phyloP scores from a whole-genome alignment of 768 basidiomycete species.

The Ramaria sp. region DNA sequence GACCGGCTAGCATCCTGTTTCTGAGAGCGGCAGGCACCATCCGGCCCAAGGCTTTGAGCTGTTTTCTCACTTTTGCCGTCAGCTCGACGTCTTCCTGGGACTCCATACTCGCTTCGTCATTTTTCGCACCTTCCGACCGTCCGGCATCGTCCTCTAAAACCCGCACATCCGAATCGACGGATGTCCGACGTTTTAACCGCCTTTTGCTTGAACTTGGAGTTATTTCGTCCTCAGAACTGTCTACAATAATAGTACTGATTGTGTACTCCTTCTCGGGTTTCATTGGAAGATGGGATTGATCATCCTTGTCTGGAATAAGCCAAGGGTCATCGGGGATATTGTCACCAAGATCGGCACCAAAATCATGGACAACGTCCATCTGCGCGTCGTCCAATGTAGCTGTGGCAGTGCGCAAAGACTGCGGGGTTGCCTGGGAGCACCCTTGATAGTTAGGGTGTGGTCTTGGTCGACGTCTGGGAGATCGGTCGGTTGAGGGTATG shows the following conservation, averaged over 20 bases:
- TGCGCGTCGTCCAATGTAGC: background rate
- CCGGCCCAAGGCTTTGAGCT: slow-evolving; percentile 28
- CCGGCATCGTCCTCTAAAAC: background rate
- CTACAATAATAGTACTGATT: background rate
- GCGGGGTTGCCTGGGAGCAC: background rate
- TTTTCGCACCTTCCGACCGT: background rate
- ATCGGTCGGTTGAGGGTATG: background rate
- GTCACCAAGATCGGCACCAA: background rate
- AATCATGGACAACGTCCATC: background rate
- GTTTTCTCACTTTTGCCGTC: slow-evolving; percentile 21
- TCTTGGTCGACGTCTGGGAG: background rate
- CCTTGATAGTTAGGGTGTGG: background rate
- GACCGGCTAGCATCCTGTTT: slow-evolving; percentile 20
- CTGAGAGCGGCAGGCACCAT: slow-evolving; percentile 51
- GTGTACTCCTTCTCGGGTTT: background rate
- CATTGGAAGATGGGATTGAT: background rate
- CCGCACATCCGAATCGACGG: background rate
- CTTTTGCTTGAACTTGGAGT: background rate
- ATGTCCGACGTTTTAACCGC: background rate
- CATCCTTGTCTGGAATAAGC: background rate
- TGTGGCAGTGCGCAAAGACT: background rate
- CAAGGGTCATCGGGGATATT: background rate
- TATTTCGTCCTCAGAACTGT: background rate
- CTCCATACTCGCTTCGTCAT: background rate
- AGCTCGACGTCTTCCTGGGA: slow-evolving; percentile 7